Evolutionary conservation across 306 rosid species (phyloP).

Genomic region (Dalbergia cultrata): DNA sequence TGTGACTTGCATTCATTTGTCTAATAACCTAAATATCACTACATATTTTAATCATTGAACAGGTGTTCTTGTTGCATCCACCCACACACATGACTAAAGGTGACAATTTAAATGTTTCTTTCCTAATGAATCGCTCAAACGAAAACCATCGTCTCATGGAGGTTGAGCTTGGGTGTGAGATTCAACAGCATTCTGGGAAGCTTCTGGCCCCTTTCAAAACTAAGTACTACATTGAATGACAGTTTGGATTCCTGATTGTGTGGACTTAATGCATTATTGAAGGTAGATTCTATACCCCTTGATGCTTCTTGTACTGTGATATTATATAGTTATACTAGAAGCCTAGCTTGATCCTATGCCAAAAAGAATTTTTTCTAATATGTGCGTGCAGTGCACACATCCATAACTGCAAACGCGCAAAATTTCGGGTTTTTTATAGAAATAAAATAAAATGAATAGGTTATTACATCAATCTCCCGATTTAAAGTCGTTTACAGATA

Average conservation of each 20-base stretch:
- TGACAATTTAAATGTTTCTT: constrained; percentile 70
- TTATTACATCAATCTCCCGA: too few species aligned
- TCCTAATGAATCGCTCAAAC: constrained; percentile 86
- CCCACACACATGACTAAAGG: constrained; percentile 67
- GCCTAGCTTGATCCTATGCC: constrained; percentile 1
- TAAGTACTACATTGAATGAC: constrained; percentile 88
- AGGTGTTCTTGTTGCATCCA: constrained; percentile 88
- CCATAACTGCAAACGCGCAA: not conserved
- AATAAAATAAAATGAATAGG: too few species aligned
- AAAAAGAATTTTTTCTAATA: not conserved
- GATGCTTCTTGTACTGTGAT: constrained; percentile 36
- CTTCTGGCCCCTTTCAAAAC: constrained; percentile 62
- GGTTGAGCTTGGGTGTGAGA: constrained; percentile 82
- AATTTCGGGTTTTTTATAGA: too few species aligned
- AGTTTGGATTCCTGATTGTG: constrained; percentile 36
- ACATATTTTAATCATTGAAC: constrained; percentile 40
- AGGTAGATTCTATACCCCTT: constrained; percentile 48
- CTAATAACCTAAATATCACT: constrained; percentile 25
- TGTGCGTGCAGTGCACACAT: not conserved
- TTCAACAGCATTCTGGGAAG: constrained; percentile 68
- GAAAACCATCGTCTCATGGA: constrained; percentile 97
- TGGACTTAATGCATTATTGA: constrained; percentile 37
- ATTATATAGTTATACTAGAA: not conserved
- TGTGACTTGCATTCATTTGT: constrained; percentile 25
- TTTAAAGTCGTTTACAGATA: too few species aligned